phyloP scores from a whole-genome alignment of 2,329 filamentous ascomycete species.

The Sporothrix brunneoviolacea region DNA sequence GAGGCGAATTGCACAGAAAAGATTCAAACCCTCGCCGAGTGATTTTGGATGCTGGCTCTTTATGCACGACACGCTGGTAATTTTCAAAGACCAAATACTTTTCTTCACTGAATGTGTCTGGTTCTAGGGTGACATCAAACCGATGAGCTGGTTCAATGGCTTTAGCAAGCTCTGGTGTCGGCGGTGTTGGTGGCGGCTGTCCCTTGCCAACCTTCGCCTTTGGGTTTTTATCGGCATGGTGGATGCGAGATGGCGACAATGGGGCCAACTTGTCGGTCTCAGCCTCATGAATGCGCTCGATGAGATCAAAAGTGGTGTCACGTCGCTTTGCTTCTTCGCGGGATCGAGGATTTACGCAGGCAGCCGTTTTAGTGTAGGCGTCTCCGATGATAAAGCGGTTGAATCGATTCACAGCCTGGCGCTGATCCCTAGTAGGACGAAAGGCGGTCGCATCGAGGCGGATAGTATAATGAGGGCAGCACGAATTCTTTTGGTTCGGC shows the following conservation, averaged over 20 bases:
- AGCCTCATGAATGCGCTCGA: constrained; percentile 61
- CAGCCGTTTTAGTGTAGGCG: constrained; percentile 56
- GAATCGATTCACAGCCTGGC: constrained; percentile 70
- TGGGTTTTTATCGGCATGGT: background rate
- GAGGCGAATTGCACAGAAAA: constrained; percentile 70
- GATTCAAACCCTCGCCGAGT: constrained; percentile 46
- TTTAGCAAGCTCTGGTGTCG: background rate
- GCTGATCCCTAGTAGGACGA: constrained; percentile 63
- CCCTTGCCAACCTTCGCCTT: background rate
- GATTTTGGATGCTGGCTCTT: constrained; percentile 56
- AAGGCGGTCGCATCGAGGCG: constrained; percentile 61
- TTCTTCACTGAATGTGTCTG: constrained; percentile 64
- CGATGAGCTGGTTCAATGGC: constrained; percentile 54
- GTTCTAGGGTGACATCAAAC: constrained; percentile 64
- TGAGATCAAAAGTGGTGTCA: constrained; percentile 61
- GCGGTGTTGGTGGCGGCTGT: background rate
- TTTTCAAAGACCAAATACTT: constrained; percentile 68
- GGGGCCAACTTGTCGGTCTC: constrained; percentile 46
- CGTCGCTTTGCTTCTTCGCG: constrained; percentile 58
- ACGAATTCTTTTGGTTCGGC: constrained; percentile 70
- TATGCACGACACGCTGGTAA: constrained; percentile 68
- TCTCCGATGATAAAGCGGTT: constrained; percentile 63
- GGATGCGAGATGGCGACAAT: background rate
- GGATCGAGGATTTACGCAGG: constrained; percentile 58
- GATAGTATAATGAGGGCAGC: constrained; percentile 87